These are phyloP conservation scores for Marchantia paleacea DNA, from an alignment of 225 moss, liverwort and hornwort genomes.

Conservation along the genomic window DNA sequence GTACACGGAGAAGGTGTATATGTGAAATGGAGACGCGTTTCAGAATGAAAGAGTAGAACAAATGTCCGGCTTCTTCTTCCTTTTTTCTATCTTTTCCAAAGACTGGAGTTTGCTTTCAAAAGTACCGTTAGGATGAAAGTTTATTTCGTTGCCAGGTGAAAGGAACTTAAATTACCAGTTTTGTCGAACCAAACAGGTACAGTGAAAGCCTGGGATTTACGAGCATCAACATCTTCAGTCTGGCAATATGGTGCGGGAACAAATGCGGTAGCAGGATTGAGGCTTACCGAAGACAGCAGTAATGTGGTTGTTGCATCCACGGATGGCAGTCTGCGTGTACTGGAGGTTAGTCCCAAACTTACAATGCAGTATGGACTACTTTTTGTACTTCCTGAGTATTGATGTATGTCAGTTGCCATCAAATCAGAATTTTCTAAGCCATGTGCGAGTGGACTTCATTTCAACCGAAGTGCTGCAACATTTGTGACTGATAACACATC, in stretches of 20 bases:
- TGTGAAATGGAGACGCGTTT: not conserved
- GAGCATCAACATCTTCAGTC: conserved; percentile 55
- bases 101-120: not conserved
- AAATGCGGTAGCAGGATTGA: conserved; percentile 62
- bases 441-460: not conserved
- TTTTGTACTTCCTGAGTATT: not conserved
- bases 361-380: not conserved
- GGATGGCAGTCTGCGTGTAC: conserved; percentile 67
- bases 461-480: not conserved
- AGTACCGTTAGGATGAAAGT: not conserved
- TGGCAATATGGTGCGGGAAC: conserved; percentile 61
- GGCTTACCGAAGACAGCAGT: conserved; percentile 61
- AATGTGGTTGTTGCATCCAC: conserved; percentile 68
- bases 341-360: conserved; percentile 58
- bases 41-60: too few species aligned
- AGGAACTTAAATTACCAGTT: not conserved
- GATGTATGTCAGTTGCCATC: too few species aligned
- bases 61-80: not conserved
- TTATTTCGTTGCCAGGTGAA: not conserved
- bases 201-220: conserved; percentile 86
- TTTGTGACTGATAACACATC: not conserved
- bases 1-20: not conserved
- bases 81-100: not conserved
- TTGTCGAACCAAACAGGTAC: conserved; percentile 46
- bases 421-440: not conserved